A percentile compares a stretch with the other conserved stretches of the same genome.
Evolutionary conservation across 2,329 filamentous ascomycete genomes (phyloP).

Genomic region (Bipolaris zeicola): DNA sequence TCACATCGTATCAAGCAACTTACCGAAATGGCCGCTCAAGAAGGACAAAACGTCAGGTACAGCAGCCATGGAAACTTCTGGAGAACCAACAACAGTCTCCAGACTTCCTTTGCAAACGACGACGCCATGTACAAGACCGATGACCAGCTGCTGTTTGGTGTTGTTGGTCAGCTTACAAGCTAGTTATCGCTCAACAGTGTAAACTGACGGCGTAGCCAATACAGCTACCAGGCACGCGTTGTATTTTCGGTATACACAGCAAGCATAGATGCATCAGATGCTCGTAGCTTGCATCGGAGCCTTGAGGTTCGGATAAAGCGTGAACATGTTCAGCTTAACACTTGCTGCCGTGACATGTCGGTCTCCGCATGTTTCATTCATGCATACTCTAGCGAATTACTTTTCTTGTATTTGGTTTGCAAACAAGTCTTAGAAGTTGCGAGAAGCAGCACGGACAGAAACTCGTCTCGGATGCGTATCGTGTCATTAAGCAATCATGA

Average conservation of each 20-base stretch:
- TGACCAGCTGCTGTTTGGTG: slow-evolving; percentile 38
- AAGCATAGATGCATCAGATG: not conserved
- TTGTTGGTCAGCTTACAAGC: slow-evolving; percentile 31
- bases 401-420: not conserved
- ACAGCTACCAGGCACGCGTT: not conserved
- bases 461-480: not conserved
- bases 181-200: slow-evolving; percentile 9
- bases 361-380: not conserved
- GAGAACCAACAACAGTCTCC: slow-evolving; percentile 47
- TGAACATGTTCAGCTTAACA: not conserved
- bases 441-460: not conserved
- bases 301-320: slow-evolving; percentile 1
- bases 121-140: slow-evolving; percentile 52
- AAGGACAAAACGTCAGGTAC: slow-evolving; percentile 39
- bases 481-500: not conserved
- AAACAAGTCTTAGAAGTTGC: not conserved
- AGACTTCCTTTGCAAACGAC: slow-evolving; percentile 50
- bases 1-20: slow-evolving; percentile 55
- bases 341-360: not conserved
- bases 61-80: slow-evolving; percentile 43
- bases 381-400: not conserved
- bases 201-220: not conserved
- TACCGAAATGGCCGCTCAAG: slow-evolving; percentile 47
- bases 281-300: not conserved
- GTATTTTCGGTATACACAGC: not conserved